Percentiles rank a stretch among this genome's conserved stretches.
Evolutionary conservation across 75 land plant genomes (phyloP).

Genomic region (Pseudotsuga menziesii): DNA sequence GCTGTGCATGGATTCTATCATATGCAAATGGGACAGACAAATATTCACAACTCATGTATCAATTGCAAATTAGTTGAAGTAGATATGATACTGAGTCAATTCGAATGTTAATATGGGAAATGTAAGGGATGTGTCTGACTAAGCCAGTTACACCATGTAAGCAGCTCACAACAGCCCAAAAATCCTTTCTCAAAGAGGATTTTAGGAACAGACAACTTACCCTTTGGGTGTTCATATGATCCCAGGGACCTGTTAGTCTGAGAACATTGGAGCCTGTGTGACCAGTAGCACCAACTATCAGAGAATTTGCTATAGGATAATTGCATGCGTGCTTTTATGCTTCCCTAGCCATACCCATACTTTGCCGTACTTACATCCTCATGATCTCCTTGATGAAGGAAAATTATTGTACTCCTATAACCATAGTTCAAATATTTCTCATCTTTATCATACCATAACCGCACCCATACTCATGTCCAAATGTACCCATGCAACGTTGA

Average conservation of each 20-base stretch:
- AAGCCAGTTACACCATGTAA: neutral
- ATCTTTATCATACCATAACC: no score
- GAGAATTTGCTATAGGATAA: neutral
- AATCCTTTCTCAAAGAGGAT: neutral
- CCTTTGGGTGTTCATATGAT: neutral
- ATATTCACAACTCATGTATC: neutral
- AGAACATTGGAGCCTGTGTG: neutral
- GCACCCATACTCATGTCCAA: no score
- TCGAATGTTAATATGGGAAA: neutral
- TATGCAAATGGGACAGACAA: neutral
- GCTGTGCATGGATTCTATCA: neutral
- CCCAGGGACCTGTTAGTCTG: neutral
- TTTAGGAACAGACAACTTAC: conserved; percentile 7
- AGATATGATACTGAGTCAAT: neutral
- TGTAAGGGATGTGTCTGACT: neutral
- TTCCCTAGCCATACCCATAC: no score
- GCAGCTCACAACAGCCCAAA: neutral
- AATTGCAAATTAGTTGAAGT: neutral
- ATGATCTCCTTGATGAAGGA: no score
- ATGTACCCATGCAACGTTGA: no score
- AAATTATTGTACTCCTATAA: no score
- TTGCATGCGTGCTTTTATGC: neutral
- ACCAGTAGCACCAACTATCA: neutral
- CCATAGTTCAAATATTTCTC: no score
- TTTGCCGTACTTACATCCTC: no score